phyloP scores from a whole-genome alignment of 257 asterid species.

The Handroanthus guayacan region DNA sequence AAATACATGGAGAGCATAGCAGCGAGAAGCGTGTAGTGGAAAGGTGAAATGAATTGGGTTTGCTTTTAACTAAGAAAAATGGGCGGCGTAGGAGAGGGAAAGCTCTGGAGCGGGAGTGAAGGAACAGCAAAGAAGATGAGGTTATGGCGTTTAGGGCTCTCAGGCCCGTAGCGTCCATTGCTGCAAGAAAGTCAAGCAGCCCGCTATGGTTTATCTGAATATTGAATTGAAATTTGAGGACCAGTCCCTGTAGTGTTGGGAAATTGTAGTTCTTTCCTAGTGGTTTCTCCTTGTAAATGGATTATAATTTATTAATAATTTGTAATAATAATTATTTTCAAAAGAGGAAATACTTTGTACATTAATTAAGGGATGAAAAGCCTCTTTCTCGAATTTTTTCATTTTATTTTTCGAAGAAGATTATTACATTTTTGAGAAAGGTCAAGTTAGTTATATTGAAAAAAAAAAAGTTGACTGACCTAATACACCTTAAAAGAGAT shows the following conservation, averaged over 20 bases:
- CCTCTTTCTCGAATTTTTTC: no score
- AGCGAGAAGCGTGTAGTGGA: slow-evolving; percentile 53
- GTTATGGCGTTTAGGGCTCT: slow-evolving; percentile 56
- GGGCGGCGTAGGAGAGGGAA: slow-evolving; percentile 47
- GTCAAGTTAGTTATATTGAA: no score
- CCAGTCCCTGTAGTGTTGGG: slow-evolving; percentile 4
- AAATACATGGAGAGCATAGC: slow-evolving; percentile 54
- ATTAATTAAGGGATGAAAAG: no score
- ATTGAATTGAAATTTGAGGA: neutral
- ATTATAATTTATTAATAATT: no score
- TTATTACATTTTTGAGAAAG: no score
- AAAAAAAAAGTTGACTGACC: no score
- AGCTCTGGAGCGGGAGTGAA: slow-evolving; percentile 45
- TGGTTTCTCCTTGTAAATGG: neutral
- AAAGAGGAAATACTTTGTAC: no score
- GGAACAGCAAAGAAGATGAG: slow-evolving; percentile 46
- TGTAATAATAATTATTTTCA: no score
- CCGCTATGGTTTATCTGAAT: slow-evolving; percentile 24
- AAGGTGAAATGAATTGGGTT: slow-evolving; percentile 33
- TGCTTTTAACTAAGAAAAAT: slow-evolving; percentile 31
- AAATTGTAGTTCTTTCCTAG: neutral
- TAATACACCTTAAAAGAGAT: no score
- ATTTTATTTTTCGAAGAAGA: no score
- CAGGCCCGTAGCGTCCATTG: slow-evolving; percentile 59
- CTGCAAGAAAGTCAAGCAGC: slow-evolving; percentile 17